Conservation (phyloP, 225 moss, liverwort and hornwort genomes). For the Pseudoscleropodium purum region DNA sequence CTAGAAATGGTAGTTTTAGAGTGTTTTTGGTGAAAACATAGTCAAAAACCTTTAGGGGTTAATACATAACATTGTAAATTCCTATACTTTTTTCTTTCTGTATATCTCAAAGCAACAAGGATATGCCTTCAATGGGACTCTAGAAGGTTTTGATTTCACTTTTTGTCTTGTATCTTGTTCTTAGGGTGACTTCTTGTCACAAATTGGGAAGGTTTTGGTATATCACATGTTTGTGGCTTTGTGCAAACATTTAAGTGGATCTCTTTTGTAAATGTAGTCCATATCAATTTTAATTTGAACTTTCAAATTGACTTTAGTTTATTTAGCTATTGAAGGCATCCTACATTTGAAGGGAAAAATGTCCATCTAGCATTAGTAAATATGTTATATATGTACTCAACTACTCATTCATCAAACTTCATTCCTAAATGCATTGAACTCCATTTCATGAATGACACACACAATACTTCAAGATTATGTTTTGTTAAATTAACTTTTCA, state of each 20-base stretch:
- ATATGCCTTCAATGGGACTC: rapidly evolving
- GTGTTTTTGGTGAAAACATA: too few relatives aligned
- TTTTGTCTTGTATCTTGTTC: rapidly evolving
- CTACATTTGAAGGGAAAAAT: neutral
- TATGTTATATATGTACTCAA: neutral
- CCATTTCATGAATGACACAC: neutral
- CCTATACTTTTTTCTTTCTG: neutral
- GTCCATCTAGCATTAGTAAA: rapidly evolving
- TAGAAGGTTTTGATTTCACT: neutral
- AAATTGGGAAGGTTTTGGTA: neutral
- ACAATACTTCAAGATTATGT: neutral
- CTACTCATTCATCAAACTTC: neutral
- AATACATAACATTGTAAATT: too few relatives aligned
- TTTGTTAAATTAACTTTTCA: neutral
- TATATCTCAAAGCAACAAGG: neutral
- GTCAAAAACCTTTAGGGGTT: too few relatives aligned
- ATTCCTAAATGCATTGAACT: neutral
- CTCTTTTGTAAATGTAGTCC: neutral
- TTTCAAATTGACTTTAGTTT: neutral
- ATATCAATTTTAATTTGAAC: neutral
- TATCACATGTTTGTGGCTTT: neutral
- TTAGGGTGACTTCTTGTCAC: neutral
- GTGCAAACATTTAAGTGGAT: rapidly evolving
- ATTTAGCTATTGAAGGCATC: rapidly evolving
- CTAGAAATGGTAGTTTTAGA: too few relatives aligned